Base-by-base conservation (phyloP, 805 yeast genomes). In the Pichia californica region DNA sequence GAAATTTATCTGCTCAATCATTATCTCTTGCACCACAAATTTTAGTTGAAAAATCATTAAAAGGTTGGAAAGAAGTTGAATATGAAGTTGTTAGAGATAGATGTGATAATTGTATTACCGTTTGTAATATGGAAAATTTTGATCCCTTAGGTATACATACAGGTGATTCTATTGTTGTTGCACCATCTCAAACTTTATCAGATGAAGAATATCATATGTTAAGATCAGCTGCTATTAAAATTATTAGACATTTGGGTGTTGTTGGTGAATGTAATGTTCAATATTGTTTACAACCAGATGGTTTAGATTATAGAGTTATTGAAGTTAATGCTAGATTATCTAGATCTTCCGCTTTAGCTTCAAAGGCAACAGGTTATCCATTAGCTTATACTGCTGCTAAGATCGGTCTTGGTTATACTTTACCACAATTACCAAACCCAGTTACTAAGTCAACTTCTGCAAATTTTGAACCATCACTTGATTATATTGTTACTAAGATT, bases 261-360 rank as follows among this genome's bases (percentile, higher is more conserved):
- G 96, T 91, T 55, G 99, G 99, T 67, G 99, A 91, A 71, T 91
- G 99, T 78, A 91, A 91, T 65, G 95, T 91, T 50, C 99, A 91
- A 68, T 91, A 91, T 62, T 95, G 97, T 42, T 76, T 91, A 54
- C 95, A 89, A 63, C 96, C 99, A 35, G 93, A 88, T 66, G 94
- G 96, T 28, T 77, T 87, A 56, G 98, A 91, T 61, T 91, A 84
- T 74, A 80, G 98, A 64, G 95, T 91, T 50, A 93, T 91, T 59
- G 99, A 91, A 69, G 99, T 91, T 51, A 91, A 91, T 62, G 99
- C 99, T 35, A 82, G 99, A 67, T 76, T 91, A 56, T 89, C 97
- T 33, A 81, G 99, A 62, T 93, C 98, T 26, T 89, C 97, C 29
- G 99, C 99, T 35, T 77, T 91, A 54, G 99, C 99, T 27, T 91